A percentile compares a stretch with the other conserved stretches of the same genome.
Evolutionary conservation across 225 moss, liverwort and hornwort genomes (phyloP).

Genomic region (Pseudisothecium myosuroides): DNA sequence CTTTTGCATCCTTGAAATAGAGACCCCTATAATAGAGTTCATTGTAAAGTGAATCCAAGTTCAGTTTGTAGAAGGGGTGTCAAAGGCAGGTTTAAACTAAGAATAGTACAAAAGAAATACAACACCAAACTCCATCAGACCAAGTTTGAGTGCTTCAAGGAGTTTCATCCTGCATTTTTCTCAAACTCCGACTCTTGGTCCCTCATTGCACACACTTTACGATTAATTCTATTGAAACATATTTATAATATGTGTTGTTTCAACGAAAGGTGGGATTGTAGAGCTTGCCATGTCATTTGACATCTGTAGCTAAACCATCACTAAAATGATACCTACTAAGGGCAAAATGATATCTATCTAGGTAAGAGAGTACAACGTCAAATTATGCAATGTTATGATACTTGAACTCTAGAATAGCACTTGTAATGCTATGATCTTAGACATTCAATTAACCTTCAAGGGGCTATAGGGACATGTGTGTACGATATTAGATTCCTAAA

Average conservation of each 20-base stretch:
- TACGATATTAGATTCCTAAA: neutral
- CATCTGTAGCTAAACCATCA: neutral
- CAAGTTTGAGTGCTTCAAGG: no score
- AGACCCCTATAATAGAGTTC: no score
- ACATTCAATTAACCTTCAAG: neutral
- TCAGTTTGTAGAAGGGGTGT: no score
- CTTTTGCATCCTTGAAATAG: no score
- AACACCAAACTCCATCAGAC: no score
- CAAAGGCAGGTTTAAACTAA: no score
- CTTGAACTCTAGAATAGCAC: neutral
- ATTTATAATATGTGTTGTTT: neutral
- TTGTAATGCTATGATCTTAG: neutral
- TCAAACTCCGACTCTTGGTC: no score
- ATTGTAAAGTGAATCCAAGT: no score
- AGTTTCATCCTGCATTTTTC: no score
- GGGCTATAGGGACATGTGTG: neutral
- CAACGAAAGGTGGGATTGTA: neutral
- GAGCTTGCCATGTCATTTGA: neutral
- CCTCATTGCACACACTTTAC: no score
- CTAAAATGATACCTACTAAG: neutral
- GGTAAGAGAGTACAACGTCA: rapidly evolving
- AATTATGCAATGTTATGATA: neutral
- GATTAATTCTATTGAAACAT: neutral
- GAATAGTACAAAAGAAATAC: no score
- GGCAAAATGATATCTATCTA: neutral